Base-by-base conservation (phyloP, 164 flowering plant species). In the Umbilicus rupestris region DNA sequence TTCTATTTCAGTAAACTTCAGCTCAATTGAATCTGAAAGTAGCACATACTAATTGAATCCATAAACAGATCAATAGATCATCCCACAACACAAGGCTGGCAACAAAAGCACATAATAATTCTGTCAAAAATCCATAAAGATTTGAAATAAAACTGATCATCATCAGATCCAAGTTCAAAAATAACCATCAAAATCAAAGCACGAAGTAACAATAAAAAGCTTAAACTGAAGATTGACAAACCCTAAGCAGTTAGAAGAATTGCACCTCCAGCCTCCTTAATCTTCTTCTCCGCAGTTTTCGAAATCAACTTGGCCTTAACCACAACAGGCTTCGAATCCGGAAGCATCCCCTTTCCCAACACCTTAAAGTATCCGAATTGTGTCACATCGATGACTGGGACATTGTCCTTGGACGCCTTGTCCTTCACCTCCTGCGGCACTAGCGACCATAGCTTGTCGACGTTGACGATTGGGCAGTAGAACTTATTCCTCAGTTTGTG, bases 401-500 rank as follows among this genome's bases (percentile, higher is more conserved):
- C 64, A n/a, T 30, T 60, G 22, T 60, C 64, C 35, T 60, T 60
- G 3, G 64, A 30, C 35, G 64, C 64, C 64, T 60, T 60, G 19
- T 60, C 64, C 39, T 60, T 60, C 35, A 60, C 64, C 22, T 60
- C 64, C 22, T 60, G 64, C 16, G 64, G 64, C 20, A 60, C 64
- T 19, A 60, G 35, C 22, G 64, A 60, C 64, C 64, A 60, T 5
- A 60, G 64, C 39, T 60, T 60, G n/a, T 60, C 64, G n/a, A 60
- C 64, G 19, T 60, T 60, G 29, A 60, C 64, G 22, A 60, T 60
- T n/a, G 64, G 64, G 39, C 64, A 60, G 39, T 60, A 60, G 39
- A 60, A 60, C 19, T 60, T 60, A n/a, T 60, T 60, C 39, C 64
- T 31, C 20, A 60, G 64, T 39, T 60, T 60, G 64, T 60, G 64